Conservation (phyloP, 768 basidiomycete genomes). For the Termitomyces sp. region DNA sequence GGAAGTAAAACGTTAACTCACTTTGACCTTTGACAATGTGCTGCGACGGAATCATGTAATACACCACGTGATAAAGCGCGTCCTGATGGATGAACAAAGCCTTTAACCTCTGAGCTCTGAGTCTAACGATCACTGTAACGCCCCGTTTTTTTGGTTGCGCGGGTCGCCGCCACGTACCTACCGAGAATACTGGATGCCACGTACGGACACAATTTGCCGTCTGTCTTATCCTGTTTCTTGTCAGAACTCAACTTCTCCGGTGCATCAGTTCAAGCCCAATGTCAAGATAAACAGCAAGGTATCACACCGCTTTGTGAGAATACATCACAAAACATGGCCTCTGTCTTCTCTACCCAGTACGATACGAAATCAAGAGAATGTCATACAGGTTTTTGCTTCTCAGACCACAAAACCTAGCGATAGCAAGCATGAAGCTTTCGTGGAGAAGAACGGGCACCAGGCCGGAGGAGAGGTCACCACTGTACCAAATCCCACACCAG, state of each 20-base stretch:
- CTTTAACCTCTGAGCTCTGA: neutral
- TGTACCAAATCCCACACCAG: slow-evolving; percentile 50
- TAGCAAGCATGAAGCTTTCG: slow-evolving; percentile 15
- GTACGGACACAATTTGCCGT: slow-evolving; percentile 13
- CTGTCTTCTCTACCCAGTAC: neutral
- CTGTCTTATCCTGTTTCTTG: slow-evolving; percentile 15
- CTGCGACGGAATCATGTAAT: neutral
- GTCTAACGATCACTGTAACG: neutral
- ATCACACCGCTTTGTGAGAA: slow-evolving; percentile 17
- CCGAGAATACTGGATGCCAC: slow-evolving; percentile 7
- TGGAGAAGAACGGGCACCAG: slow-evolving; percentile 21
- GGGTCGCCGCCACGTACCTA: slow-evolving; percentile 8
- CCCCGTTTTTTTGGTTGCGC: slow-evolving; percentile 7
- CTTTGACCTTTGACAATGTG: neutral
- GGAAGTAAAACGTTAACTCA: too few species aligned
- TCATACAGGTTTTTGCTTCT: neutral
- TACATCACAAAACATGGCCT: slow-evolving; percentile 11
- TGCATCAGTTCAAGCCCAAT: neutral
- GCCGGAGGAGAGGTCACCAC: slow-evolving; percentile 30
- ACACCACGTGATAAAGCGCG: neutral
- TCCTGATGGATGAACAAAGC: neutral
- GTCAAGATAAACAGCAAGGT: slow-evolving; percentile 6
- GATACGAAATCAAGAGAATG: neutral
- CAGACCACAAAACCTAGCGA: slow-evolving; percentile 9
- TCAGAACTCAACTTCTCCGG: slow-evolving; percentile 1